A percentile compares a stretch with the other conserved stretches of the same genome.
These are phyloP conservation scores for Calycina herbarum DNA, from an alignment of 2,329 filamentous ascomycete species.

Conservation along the genomic window DNA sequence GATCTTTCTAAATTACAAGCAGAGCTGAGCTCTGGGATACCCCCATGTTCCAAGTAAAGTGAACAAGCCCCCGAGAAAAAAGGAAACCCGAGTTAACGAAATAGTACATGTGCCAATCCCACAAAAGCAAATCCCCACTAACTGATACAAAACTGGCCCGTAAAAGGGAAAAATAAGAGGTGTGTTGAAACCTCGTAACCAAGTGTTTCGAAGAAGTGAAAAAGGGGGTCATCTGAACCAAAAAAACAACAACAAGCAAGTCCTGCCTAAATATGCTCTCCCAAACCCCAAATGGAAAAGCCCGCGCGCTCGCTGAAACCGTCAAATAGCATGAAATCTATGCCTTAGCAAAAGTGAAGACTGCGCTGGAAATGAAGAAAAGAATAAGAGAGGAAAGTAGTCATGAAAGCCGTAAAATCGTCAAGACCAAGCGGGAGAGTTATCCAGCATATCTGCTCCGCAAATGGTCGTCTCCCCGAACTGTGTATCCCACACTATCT, in stretches of 20 bases:
- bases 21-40: conserved; percentile 11
- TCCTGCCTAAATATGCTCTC: conserved; percentile 5
- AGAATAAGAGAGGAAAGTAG: conserved; percentile 7
- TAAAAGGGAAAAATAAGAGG: background rate
- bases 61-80: background rate
- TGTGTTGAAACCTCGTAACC: background rate
- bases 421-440: background rate
- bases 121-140: background rate
- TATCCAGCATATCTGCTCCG: background rate
- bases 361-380: background rate
- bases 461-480: background rate
- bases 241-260: background rate
- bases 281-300: background rate
- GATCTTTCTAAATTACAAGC: conserved; percentile 15
- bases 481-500: conserved; percentile 16
- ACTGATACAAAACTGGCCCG: background rate
- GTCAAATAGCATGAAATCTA: conserved; percentile 13
- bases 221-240: background rate
- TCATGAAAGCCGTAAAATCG: conserved; percentile 14
- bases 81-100: background rate
- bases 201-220: background rate
- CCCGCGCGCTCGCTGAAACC: background rate
- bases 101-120: background rate
- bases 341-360: conserved; percentile 6
- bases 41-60: background rate